Evolutionary conservation across 2,329 filamentous ascomycete species (phyloP).

Genomic region (Ceratocystis diversiconidia): DNA sequence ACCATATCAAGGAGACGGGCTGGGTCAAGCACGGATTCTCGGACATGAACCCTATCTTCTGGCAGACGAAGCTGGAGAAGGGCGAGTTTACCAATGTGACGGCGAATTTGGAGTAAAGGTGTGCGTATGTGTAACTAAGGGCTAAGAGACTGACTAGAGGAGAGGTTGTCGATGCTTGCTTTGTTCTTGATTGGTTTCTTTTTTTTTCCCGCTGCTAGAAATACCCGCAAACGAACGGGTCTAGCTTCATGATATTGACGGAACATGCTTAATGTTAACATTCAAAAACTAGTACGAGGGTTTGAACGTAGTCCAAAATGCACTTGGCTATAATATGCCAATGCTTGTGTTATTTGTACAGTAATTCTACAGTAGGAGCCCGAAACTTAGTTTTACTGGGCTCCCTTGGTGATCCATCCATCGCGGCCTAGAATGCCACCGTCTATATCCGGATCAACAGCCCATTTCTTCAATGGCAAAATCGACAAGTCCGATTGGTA

Average conservation of each 20-base stretch:
- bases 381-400: not conserved
- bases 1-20: slow-evolving; percentile 96
- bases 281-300: not conserved
- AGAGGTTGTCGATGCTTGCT: slow-evolving; percentile 1
- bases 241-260: slow-evolving; percentile 16
- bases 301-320: not conserved
- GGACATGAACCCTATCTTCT: slow-evolving; percentile 98
- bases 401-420: slow-evolving; percentile 29
- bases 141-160: not conserved
- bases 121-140: not conserved
- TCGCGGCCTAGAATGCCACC: slow-evolving; percentile 53
- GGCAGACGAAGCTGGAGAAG: slow-evolving; percentile 97
- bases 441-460: slow-evolving; percentile 46
- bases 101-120: slow-evolving; percentile 47
- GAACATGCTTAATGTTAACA: slow-evolving; percentile 15
- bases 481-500: slow-evolving; percentile 50
- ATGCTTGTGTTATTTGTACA: slow-evolving; percentile 9
- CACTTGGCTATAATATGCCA: not conserved
- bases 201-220: slow-evolving; percentile 3
- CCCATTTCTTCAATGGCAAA: slow-evolving; percentile 54
- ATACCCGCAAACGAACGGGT: slow-evolving; percentile 13
- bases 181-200: slow-evolving; percentile 9
- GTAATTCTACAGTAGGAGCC: slow-evolving; percentile 19
- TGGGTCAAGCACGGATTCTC: slow-evolving; percentile 99
- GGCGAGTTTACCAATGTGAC: slow-evolving; percentile 97